Conservation (phyloP, 495 filamentous ascomycete species). For the Pseudevernia furfuracea region DNA sequence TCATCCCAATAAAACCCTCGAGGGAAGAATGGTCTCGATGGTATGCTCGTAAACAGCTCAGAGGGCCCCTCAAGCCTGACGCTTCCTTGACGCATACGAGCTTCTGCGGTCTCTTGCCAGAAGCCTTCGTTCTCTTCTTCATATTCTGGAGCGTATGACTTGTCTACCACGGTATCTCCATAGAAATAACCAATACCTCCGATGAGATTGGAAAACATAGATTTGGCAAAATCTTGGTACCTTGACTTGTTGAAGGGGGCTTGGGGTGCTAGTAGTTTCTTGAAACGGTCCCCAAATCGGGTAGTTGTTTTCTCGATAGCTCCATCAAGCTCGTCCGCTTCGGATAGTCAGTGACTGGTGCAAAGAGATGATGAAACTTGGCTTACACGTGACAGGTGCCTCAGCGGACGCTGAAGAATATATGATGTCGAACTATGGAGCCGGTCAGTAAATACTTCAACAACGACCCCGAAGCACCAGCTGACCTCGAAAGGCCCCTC, state of each 20-base stretch:
- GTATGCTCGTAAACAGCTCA: slow-evolving; percentile 87
- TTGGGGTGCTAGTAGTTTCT: slow-evolving; percentile 61
- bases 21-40: slow-evolving; percentile 92
- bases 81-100: slow-evolving; percentile 54
- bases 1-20: slow-evolving; percentile 97
- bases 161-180: slow-evolving; percentile 77
- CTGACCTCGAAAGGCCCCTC: slow-evolving; percentile 72
- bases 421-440: slow-evolving; percentile 69
- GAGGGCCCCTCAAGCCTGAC: slow-evolving; percentile 68
- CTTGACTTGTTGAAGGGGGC: slow-evolving; percentile 66
- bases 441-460: slow-evolving; percentile 9
- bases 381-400: slow-evolving; percentile 48
- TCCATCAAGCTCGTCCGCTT: slow-evolving; percentile 59
- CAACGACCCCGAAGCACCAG: not conserved
- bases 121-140: slow-evolving; percentile 96
- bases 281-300: slow-evolving; percentile 67
- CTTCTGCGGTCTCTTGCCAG: slow-evolving; percentile 83
- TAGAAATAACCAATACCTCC: slow-evolving; percentile 96
- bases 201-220: slow-evolving; percentile 88
- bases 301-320: slow-evolving; percentile 58
- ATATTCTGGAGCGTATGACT: slow-evolving; percentile 83
- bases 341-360: slow-evolving; percentile 31
- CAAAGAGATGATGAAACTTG: not conserved
- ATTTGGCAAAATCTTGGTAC: slow-evolving; percentile 73
- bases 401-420: slow-evolving; percentile 75